Percentiles rank a stretch among this genome's conserved stretches.
Evolutionary conservation across 2,329 filamentous ascomycete species (phyloP).

Genomic region (Aspergillus pseudoterreus): DNA sequence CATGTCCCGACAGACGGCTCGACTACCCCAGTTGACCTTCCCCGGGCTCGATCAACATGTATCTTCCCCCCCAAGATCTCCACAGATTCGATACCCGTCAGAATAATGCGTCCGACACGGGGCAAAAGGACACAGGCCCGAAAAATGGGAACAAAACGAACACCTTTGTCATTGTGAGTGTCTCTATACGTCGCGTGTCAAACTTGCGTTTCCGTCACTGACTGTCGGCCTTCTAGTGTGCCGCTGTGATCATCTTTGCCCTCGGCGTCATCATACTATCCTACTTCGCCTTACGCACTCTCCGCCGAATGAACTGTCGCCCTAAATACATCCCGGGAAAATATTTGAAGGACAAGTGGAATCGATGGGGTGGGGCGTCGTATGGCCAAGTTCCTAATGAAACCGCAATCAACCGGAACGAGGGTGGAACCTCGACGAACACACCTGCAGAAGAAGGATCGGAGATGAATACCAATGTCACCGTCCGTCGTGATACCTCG

Average conservation of each 20-base stretch:
- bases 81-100: constrained; percentile 16
- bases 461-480: constrained; percentile 24
- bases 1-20: neutral
- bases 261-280: constrained; percentile 25
- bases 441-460: constrained; percentile 21
- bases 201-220: neutral
- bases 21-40: neutral
- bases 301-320: constrained; percentile 43
- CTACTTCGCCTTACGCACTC: constrained; percentile 39
- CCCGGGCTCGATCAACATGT: constrained; percentile 13
- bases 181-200: neutral
- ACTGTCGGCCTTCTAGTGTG: constrained; percentile 19
- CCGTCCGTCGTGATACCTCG: constrained; percentile 77
- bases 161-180: constrained; percentile 30
- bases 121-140: neutral
- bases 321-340: constrained; percentile 52
- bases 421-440: constrained; percentile 25
- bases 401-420: constrained; percentile 9
- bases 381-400: constrained; percentile 39
- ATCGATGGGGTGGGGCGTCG: constrained; percentile 43
- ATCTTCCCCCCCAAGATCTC: constrained; percentile 16
- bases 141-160: constrained; percentile 15
- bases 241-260: constrained; percentile 28
- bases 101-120: constrained; percentile 1
- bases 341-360: constrained; percentile 51